Percentiles rank a stretch among this genome's conserved stretches.
Conservation (phyloP, 2,329 filamentous ascomycete species). For the Moelleriella libera region DNA sequence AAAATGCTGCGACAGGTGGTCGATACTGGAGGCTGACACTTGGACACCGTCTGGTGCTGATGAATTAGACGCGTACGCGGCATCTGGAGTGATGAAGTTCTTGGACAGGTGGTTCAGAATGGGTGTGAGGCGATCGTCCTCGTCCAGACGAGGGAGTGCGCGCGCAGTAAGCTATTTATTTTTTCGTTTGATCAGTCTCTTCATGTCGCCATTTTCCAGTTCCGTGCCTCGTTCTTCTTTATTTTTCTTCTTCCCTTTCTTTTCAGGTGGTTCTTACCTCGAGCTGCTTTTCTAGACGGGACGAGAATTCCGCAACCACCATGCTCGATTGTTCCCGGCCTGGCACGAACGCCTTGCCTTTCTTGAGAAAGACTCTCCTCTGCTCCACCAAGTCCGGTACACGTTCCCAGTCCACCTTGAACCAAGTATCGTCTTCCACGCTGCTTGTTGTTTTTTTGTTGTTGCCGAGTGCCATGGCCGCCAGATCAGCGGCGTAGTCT, state of each 20-base stretch:
- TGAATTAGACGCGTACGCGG: constrained; percentile 54
- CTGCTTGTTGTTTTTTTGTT: constrained; percentile 15
- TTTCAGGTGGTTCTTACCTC: constrained; percentile 40
- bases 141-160: constrained; percentile 80
- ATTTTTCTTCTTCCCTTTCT: neutral
- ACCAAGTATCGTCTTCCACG: constrained; percentile 72
- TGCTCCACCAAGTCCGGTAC: constrained; percentile 83
- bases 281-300: constrained; percentile 64
- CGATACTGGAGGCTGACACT: constrained; percentile 67
- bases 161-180: constrained; percentile 64
- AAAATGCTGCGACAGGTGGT: constrained; percentile 67
- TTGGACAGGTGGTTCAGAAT: constrained; percentile 71
- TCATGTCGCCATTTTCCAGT: neutral
- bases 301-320: constrained; percentile 76
- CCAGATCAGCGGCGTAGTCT: constrained; percentile 47
- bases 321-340: constrained; percentile 76
- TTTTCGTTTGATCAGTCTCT: neutral
- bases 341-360: constrained; percentile 83
- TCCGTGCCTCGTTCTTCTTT: neutral
- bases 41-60: constrained; percentile 53
- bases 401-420: constrained; percentile 91
- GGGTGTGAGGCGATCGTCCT: constrained; percentile 75
- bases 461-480: constrained; percentile 25
- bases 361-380: constrained; percentile 60
- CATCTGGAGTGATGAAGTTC: constrained; percentile 86